Base-by-base conservation (phyloP, 2,329 filamentous ascomycete species). In the Fusarium odoratissimum region DNA sequence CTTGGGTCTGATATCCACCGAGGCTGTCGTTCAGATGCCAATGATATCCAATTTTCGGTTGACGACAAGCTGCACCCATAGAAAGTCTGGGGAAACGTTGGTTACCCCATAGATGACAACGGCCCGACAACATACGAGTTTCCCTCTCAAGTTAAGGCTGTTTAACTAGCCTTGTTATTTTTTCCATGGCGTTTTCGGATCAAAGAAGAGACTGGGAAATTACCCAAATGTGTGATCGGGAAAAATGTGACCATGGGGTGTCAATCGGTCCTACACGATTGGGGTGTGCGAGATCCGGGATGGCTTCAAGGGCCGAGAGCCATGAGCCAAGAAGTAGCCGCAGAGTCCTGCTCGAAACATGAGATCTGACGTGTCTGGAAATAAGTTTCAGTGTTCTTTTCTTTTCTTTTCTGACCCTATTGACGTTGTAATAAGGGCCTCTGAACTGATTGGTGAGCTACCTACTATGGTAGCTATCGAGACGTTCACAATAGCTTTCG, bases 191-290 rank as follows among this genome's bases (percentile, higher is more conserved):
- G 54, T 59, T 60, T 38, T 46, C 44, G 41, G 64, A 60, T 58
- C 37, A 33, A 23, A 41, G 64, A 40, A 56, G 35, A 42, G 48
- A 64, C 31, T 51, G 54, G 55, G 38, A 35, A 65, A 45, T 41
- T 31, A 35, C n/a, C 35, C 52, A 42, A 33, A 40, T 40, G 46
- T 54, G 45, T 41, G 40, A 49, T 38, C 46, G 57, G 63, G 45
- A 59, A 60, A 33, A 60, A 35, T 28, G 49, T 58, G 56, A 42
- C 52, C 54, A 54, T 67, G 40, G 61, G 49, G 40, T 57, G 61
- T 57, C 46, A 73, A 64, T 73, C 61, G 66, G 70, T 71, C 70
- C 66, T 73, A 67, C 51, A 52, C 35, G 31, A 45, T 41, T 59
- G 54, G 48, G 59, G 59, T 57, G 60, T 51, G 48, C 30, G n/a